Evolutionary conservation across 129 eudicot species (phyloP).

Genomic region (Daucus carota): DNA sequence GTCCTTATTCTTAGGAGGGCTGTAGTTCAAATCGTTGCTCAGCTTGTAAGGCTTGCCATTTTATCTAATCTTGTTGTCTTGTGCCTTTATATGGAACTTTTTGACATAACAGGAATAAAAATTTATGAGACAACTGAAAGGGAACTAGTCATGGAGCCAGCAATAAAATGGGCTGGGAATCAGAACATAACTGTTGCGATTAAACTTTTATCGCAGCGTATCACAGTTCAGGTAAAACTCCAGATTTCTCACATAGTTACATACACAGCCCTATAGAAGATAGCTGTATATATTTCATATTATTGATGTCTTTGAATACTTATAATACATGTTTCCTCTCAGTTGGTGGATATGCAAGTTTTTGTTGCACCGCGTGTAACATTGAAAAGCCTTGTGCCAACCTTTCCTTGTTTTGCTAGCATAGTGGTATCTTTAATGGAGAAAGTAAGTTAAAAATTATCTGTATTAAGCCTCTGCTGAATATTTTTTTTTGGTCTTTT

Average conservation of each 20-base stretch:
- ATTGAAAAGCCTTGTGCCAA: constrained; percentile 75
- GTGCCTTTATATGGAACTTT: neutral
- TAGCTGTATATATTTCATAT: neutral
- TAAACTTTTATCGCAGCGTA: constrained; percentile 29
- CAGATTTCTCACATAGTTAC: neutral
- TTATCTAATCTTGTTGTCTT: neutral
- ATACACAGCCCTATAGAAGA: neutral
- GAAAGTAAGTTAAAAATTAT: constrained; percentile 35
- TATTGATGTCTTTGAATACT: neutral
- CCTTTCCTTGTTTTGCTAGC: constrained; percentile 71
- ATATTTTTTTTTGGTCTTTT: neutral
- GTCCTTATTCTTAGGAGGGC: neutral
- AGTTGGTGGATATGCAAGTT: constrained; percentile 88
- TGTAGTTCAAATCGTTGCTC: neutral
- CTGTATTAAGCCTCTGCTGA: neutral
- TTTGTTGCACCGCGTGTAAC: constrained; percentile 58
- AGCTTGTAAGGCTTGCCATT: neutral
- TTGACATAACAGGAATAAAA: constrained; percentile 48
- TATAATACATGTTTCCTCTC: constrained; percentile 4
- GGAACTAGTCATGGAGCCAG: constrained; percentile 81
- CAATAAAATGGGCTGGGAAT: constrained; percentile 92
- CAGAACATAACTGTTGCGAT: constrained; percentile 56
- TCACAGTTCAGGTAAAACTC: constrained; percentile 61
- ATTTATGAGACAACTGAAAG: constrained; percentile 69
- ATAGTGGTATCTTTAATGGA: constrained; percentile 70